Evolutionary conservation across 148 eudicot genomes (phyloP).

Genomic region (Silene conica): DNA sequence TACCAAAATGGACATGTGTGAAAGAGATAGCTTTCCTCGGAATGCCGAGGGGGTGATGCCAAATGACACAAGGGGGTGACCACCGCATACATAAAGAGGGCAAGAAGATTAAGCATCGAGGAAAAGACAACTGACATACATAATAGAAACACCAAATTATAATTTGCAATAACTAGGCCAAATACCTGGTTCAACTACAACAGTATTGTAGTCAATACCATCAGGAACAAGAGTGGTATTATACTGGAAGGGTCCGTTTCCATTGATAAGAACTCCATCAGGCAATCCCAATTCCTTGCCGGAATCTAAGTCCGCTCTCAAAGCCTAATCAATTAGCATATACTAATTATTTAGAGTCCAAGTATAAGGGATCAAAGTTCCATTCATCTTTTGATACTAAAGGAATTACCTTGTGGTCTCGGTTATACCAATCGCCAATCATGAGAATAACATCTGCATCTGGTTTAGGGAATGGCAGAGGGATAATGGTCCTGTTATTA

Average conservation of each 20-base stretch:
- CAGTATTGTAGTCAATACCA: constrained; percentile 59
- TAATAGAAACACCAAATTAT: neutral
- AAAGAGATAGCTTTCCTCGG: neutral
- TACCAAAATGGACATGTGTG: neutral
- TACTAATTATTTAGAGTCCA: constrained; percentile 5
- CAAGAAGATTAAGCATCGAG: neutral
- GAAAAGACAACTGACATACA: neutral
- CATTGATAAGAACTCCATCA: constrained; percentile 94
- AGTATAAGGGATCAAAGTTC: neutral
- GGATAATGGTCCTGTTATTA: constrained; percentile 47
- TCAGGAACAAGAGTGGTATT: constrained; percentile 67
- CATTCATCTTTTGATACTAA: neutral
- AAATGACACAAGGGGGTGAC: no score
- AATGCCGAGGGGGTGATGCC: neutral
- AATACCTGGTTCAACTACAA: constrained; percentile 83
- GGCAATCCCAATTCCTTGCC: constrained; percentile 86
- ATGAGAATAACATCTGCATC: constrained; percentile 69
- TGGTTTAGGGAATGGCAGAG: constrained; percentile 71
- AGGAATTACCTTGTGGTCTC: constrained; percentile 65
- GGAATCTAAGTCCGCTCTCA: constrained; percentile 52
- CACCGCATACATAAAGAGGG: no score
- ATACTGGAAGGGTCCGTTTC: constrained; percentile 89
- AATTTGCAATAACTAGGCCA: constrained; percentile 1
- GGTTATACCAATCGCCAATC: constrained; percentile 94
- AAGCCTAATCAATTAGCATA: constrained; percentile 37